Evolutionary conservation across 805 yeast species (phyloP), one percentile per base, ranked within the genome.

Genomic region (Wickerhamiella australiensis): DNA sequence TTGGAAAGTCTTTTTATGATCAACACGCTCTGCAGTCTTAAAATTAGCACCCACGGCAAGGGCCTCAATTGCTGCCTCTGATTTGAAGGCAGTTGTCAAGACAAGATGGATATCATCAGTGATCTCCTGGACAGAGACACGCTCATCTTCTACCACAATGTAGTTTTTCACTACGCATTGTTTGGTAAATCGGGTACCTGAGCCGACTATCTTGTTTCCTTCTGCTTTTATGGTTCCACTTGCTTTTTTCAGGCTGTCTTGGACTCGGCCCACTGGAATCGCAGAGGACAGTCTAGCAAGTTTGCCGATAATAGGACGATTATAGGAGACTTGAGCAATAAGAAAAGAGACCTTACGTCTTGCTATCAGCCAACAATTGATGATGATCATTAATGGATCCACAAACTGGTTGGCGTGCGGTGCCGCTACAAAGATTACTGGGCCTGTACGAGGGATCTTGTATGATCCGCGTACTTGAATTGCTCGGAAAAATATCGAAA

Each of bases 391-490:
- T 45, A 88, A 77, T 1, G 92, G 90, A 56, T 79, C 85, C 29
- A 88, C 86, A 61, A 88, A 88, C 66, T 87, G 95, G 65, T 86
- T 86, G n/a, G 95, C 94, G 68, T 90, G 98, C 1, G 97, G 97
- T 1, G 96, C 98, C 9, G 92, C 94, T 31, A 92, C 97, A 54
- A 92, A 81, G 49, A 90, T 82, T 7, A 87, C 80, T 0, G 97
- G 90, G 0, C 96, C 96, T 8, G 73, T 65, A 26, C 74, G 70
- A 12, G 83, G 82, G 46, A 78, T 73, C 43, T 75, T 75, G 66
- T 78, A 85, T 1, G 95, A 86, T 1, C 96, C 96, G 52, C 97
- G 74, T 2, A 92, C 79, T 48, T 85, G 74, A 54, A 90, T 86
- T 61, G 88, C 96, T 52, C 97, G 68, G 67, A 90, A 90, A 69